A percentile compares a stretch with the other conserved stretches of the same genome.
Evolutionary conservation across 768 basidiomycete genomes (phyloP).

Genomic region (Nidularia sp.): DNA sequence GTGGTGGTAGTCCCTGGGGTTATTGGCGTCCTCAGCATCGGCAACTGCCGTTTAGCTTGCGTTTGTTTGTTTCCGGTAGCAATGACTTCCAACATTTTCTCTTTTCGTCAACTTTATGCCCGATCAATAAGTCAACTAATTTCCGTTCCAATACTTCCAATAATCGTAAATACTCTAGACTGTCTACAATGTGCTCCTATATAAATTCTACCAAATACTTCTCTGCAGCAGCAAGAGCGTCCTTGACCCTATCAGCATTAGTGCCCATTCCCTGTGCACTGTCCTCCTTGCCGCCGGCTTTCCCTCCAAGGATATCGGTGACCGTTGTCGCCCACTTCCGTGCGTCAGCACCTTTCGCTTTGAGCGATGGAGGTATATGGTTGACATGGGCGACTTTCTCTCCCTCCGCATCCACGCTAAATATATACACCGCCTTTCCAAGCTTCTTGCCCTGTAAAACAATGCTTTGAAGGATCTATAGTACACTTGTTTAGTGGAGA

Average conservation of each 20-base stretch:
- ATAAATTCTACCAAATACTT: constrained; percentile 23
- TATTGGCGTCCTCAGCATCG: neutral
- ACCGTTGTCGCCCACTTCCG: constrained; percentile 85
- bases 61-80: too few species aligned
- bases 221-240: constrained; percentile 60
- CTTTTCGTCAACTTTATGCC: too few species aligned
- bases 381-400: constrained; percentile 88
- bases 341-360: constrained; percentile 71
- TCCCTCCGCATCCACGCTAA: constrained; percentile 68
- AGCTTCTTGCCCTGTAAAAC: constrained; percentile 76
- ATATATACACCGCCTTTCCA: constrained; percentile 82
- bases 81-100: too few species aligned
- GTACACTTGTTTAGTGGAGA: neutral
- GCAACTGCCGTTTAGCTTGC: neutral
- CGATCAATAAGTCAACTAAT: too few species aligned
- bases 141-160: too few species aligned
- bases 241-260: constrained; percentile 55
- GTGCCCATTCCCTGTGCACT: constrained; percentile 85
- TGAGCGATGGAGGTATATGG: constrained; percentile 56
- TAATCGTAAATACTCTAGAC: too few species aligned
- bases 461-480: constrained; percentile 71
- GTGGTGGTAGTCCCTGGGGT: neutral
- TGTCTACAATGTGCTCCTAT: too few species aligned
- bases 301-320: constrained; percentile 80
- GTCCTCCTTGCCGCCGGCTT: constrained; percentile 96